Base-by-base conservation (phyloP, 164 flowering plant species). In the Cinnamomum chago region DNA sequence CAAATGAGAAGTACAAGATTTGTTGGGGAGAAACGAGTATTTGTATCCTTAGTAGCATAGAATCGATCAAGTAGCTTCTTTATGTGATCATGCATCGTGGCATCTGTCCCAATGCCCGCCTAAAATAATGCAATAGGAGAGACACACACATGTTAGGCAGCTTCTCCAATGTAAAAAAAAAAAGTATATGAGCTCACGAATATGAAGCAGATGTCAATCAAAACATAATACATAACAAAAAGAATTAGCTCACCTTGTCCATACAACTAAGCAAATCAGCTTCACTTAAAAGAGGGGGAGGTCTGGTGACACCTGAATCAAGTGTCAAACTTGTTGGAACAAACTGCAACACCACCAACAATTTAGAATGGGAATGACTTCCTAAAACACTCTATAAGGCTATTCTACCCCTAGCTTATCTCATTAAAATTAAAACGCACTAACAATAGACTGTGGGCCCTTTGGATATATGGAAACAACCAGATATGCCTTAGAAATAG, bases 101-200 rank as follows among this genome's bases (percentile, higher is more conserved):
- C 99, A 83, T 95, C 99, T 52, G 99, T 95, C 47, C 99, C 99
- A 83, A 95, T 95, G 27, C 97, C 97, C 1, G 97, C 99, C 97
- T 95, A 65, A 52, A 72, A 71, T 74, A 76, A 75, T 64, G 40
- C 6, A 78, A 72, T 65, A 73, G 40, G 11, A 64, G 58, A 68
- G 58, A 74, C 18, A 11, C 71, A 52, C 30, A 74, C 30, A 67
- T 20, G 15, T 18, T 28, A 64, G 40, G 11, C 30, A 22, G 50
- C 22, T 15, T 33, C 25, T 35, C 55, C 64, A 64, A 73, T 18
- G 12, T 35, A 30, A 47, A 40, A 64, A 12, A n/a, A 72, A 64
- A 5, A 7, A 70, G 58, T 14, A 23, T 67, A 67, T 67, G 20
- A 67, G 35, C n/a, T 25, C 28, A 67, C 28, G 47, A 23, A 50